Base-by-base conservation (phyloP, 371 early-diverging fungal genomes). In the Mucor ambiguus region DNA sequence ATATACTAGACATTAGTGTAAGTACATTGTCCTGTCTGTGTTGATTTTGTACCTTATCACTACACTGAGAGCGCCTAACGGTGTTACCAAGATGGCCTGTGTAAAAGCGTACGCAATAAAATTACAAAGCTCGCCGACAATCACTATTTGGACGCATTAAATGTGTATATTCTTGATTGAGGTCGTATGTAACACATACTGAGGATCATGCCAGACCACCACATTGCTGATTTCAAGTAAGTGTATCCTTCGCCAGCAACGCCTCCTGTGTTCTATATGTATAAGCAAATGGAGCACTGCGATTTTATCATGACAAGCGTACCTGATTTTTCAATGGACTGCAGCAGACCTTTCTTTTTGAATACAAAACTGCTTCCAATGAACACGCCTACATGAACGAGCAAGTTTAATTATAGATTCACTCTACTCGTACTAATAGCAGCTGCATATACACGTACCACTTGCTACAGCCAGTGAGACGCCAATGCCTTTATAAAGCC, bases 41-140 rank as follows among this genome's bases (percentile, higher is more conserved):
- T 8, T 0, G 28, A n/a, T 38, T 0, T 4, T 11, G 3, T 20
- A 80, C 80, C 78, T 76, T 44, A 80, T 76, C 10, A 80, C 81
- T 3, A 97, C 98, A 74, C 91, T 90, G 11, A 97, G 81, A 9
- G 96, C 97, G 20, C 98, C 98, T 33, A 98, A 77, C n/a, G 98
- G 97, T 12, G 98, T 97, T 11, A 98, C 95, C 37, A 97, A 70
- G 38, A 98, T 93, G 4, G 97, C 97, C 3, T 95, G 96, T 18
- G 97, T 94, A 79, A 92, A 96, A 20, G 95, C 89, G 73, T 97
- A 98, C 6, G 97, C 98, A 5, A 94, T 87, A 81, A 98, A 97
- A 78, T 98, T 98, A 69, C 92, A 89, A 29, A 92, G 72, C 77
- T 98, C 98, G 14, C 98, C 98, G 43, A 94, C 63, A 63, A 85